Base-by-base conservation (phyloP, 306 rosid species). In the Rosa lucieae region DNA sequence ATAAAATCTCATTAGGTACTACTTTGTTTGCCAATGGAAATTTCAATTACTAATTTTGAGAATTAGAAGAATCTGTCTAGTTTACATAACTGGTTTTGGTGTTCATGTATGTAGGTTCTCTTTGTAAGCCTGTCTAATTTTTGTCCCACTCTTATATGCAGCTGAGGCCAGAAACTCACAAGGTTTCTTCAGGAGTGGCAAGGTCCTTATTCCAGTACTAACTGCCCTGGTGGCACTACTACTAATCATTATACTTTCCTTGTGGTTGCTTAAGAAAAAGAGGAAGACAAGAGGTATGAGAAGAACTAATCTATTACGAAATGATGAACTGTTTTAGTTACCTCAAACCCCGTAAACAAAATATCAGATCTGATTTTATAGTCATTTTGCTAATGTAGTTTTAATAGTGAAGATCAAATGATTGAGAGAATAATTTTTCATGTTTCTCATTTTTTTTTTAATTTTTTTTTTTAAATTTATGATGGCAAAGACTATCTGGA, bases 1-100 rank as follows among this genome's bases (percentile, higher is more conserved):
- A 81, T 71, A 55, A 79, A 10, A 9, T 47, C 10, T 61, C 17
- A 39, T 69, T 76, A 70, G 78, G 83, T 83, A 55, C 63, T 52
- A 23, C 43, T 68, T 40, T 35, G 20, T 43, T 77, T 43, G 9
- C 59, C 35, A 47, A n/a, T 9, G 35, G 5, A 51, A 14, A 13
- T 13, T 51, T 51, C 56, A 1, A 51, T 51, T 51, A 51, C 56
- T 15, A 51, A 14, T 4, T 51, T 15, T 51, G 20, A 15, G 56
- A 51, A 58, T 58, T 21, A 5, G 3, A 58, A 21, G 35, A 58
- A n/a, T 21, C 65, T 58, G 35, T 21, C 4, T 0, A 51, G 1
- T 51, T 7, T 6, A n/a, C 18, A 3, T 15, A 15, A 51, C 18
- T 51, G 7, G n/a, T 14, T 51, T 51, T 51, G 6, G 56, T 51